Evolutionary conservation across 192 early-diverging fungal species (phyloP), one percentile per base, ranked within the genome.

Genomic region (Coemansia umbellata): DNA sequence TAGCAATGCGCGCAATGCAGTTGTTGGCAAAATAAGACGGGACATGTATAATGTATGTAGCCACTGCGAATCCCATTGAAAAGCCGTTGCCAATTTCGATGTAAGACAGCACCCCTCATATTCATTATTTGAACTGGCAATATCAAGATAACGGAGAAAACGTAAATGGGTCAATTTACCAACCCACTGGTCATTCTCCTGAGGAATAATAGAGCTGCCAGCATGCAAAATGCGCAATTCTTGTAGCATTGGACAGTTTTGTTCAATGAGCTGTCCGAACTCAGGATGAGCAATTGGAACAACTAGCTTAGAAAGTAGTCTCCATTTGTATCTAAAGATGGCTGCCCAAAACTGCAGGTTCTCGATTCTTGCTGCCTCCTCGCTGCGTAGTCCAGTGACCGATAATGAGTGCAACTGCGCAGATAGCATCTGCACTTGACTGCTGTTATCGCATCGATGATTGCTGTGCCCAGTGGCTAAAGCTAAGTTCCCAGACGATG

Each of bases 61-160:
- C 51, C 36, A 44, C 7, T 13, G 60, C 14, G 59, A 35, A 9
- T 27, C 32, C 71, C 71, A 74, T 36, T 33, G 33, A 35, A 55
- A 31, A 1, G 7, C 37, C 2, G 64, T 53, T 3, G 49, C 71
- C 26, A 74, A 47, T 6, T 30, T 41, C 0, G 55, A 31, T 6
- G 65, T 47, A 21, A 74, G 47, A 21, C 60, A 42, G 31, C 71
- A 74, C 4, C 71, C 71, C 14, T 74, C 71, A 28, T 63, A 74
- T 21, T 67, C 60, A 37, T 74, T 62, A 48, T 74, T 74, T 24
- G 71, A 67, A 53, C 71, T 74, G 13, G 71, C 71, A 49, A 74
- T 58, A 33, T 74, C 47, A 9, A 74, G 41, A 28, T 53, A 37
- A n/a, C 53, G 48, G 9, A 74, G 55, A 2, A 14, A 15, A 5